Base-by-base conservation (phyloP, 2,329 filamentous ascomycete genomes). In the Trichoderma pleuroti region DNA sequence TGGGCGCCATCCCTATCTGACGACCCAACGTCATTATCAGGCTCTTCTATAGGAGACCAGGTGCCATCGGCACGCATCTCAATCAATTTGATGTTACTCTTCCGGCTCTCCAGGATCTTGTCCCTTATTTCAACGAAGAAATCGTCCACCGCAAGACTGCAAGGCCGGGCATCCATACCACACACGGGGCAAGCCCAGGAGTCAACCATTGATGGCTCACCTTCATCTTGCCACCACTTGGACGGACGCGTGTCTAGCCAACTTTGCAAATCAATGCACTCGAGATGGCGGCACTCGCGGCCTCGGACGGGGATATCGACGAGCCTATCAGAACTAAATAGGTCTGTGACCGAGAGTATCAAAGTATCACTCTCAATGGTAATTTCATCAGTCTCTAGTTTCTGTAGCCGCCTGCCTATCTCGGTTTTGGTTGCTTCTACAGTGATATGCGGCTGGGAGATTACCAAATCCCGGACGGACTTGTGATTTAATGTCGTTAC, bases 151-250 rank as follows among this genome's bases (percentile, higher is more conserved):
- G 89, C 80, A 1, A 98, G 85, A 72, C 83, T 87, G 28, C 85
- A 83, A 0, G 95, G 96, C 16, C 94, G 87, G 12, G 92, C 93
- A 79, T 98, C 94, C 36, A 82, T 83, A 30, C 85, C 84, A 79
- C 95, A 98, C 34, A 97, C 88, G 0, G 96, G 96, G 76, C 96
- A 99, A 73, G 87, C 91, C 94, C 94, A 98, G 66, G 88, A 87
- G 76, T 96, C 93, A 0, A 87, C 83, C 68, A 86, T 81, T 1
- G 84, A 85, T 10, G 87, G 88, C 74, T 90, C 85, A 11, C 60
- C 70, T 9, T 39, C 72, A 42, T 73, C 73, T n/a, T 69, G 70
- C 4, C 73, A 42, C 6, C 80, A 78, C 72, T 85, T 86, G 16
- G 81, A 80, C 6, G 84, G 83, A 54, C 93, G 88, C 6, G 91